Evolutionary conservation across 1,139 yeast genomes (phyloP), one percentile per base, ranked within the genome.

Genomic region (Candida sp.): DNA sequence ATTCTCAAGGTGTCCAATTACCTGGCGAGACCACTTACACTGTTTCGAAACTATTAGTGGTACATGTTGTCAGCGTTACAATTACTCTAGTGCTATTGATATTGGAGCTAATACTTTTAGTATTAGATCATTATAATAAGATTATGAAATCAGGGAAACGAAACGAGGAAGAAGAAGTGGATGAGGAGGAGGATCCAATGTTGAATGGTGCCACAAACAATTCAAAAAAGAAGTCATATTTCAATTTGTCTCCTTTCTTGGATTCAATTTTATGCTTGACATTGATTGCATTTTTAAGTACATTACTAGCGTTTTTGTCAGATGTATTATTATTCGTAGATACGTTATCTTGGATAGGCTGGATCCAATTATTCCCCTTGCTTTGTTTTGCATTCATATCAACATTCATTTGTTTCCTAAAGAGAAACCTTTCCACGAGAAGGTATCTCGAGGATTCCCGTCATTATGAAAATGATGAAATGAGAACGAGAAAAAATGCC

Each of bases 331-430:
- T 73, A 3, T 73, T 73, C 45, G 62, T 66, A 5, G 76, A 77
- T 5, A 60, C 64, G 45, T 54, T 73, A 30, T 64, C 71, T 39
- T 73, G 61, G 45, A 52, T 73, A 39, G 78, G 78, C 8, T 73
- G 79, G 79, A 49, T 73, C 35, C 76, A 73, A 48, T 53, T 73
- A 29, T 51, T 70, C 5, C 77, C 78, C 3, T 64, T 71, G 3
- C 57, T 70, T 25, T 54, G 63, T 12, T 55, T 69, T 46, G 67
- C 76, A 4, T 47, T 71, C 3, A 61, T 64, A 8, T 65, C 72
- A 0, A 58, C 73, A 2, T 58, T 71, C 58, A 56, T 68, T 4
- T 73, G 78, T 46, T 71, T 73, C 46, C 62, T 69, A 46, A 70
- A 72, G 45, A 50, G 78, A 36, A 60, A 72, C 0, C 63, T 73